A percentile compares a stretch with the other conserved stretches of the same genome.
These are phyloP conservation scores for Epichloe aotearoae DNA, from an alignment of 2,329 filamentous ascomycete genomes.

Conservation along the genomic window DNA sequence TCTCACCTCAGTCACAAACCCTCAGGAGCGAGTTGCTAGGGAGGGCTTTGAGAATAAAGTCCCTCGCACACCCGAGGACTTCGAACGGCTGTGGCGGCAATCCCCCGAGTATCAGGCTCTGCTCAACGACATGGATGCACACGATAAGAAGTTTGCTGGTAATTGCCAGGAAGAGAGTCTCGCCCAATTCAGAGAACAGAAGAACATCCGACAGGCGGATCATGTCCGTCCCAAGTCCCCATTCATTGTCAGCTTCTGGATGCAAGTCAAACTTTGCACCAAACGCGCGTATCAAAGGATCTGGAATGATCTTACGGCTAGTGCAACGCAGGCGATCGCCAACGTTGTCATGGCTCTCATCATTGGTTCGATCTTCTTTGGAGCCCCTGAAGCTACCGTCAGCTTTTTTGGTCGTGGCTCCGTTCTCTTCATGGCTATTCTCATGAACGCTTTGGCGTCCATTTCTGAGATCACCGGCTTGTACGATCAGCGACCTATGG, in stretches of 20 bases:
- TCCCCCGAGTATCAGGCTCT: slow-evolving; percentile 31
- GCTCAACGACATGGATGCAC: slow-evolving; percentile 33
- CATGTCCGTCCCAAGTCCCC: slow-evolving; percentile 41
- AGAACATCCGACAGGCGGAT: slow-evolving; percentile 37
- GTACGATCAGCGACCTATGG: slow-evolving; percentile 32
- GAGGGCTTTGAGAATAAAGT: slow-evolving; percentile 47
- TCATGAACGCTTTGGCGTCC: slow-evolving; percentile 45
- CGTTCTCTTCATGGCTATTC: slow-evolving; percentile 45
- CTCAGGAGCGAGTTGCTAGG: slow-evolving; percentile 40
- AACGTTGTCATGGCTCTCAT: slow-evolving; percentile 46
- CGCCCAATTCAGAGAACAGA: slow-evolving; percentile 31
- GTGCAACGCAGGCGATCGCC: slow-evolving; percentile 29
- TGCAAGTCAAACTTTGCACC: slow-evolving; percentile 39
- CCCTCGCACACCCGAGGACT: slow-evolving; percentile 58
- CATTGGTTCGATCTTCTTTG: slow-evolving; percentile 47
- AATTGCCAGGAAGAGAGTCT: slow-evolving; percentile 25
- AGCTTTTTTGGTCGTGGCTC: slow-evolving; percentile 42
- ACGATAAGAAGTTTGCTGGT: slow-evolving; percentile 32
- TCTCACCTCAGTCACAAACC: slow-evolving; percentile 55
- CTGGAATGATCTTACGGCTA: slow-evolving; percentile 36
- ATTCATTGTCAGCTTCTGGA: slow-evolving; percentile 41
- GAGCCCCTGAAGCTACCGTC: slow-evolving; percentile 32
- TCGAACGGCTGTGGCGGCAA: slow-evolving; percentile 36
- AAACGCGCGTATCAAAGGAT: slow-evolving; percentile 38
- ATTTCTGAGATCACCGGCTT: slow-evolving; percentile 39